A percentile compares a stretch with the other conserved stretches of the same genome.
These are phyloP conservation scores for Capsaspora owczarzaki DNA, from an alignment of 78 protist genomes.

Conservation along the genomic window DNA sequence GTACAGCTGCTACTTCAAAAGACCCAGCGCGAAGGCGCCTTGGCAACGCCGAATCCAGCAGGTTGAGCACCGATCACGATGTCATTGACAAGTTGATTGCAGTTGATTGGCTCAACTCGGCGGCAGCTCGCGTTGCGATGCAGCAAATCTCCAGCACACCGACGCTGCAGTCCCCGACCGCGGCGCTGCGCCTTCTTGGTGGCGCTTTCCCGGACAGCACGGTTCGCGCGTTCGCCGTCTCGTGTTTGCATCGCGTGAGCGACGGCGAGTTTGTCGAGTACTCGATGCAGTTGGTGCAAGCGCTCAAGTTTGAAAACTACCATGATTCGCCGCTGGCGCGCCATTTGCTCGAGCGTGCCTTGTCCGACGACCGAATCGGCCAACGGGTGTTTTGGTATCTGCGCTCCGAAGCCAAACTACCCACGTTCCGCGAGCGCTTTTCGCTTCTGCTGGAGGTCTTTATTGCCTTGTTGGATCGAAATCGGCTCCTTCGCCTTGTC, in stretches of 20 bases:
- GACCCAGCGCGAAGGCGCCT: no score
- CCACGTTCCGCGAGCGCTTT: not conserved
- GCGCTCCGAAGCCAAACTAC: not conserved
- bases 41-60: no score
- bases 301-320: not conserved
- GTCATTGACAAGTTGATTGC: no score
- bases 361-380: not conserved
- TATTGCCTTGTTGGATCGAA: not conserved
- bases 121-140: no score
- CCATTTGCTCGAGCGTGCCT: not conserved
- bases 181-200: not conserved
- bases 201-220: not conserved
- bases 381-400: not conserved
- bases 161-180: no score
- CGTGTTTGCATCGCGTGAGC: not conserved
- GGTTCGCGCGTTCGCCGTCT: not conserved
- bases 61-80: no score
- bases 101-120: no score
- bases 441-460: not conserved
- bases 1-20: no score
- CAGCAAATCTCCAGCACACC: no score
- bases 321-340: not conserved
- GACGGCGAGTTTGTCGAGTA: not conserved
- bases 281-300: not conserved
- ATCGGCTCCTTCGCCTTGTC: not conserved